A percentile compares a stretch with the other conserved stretches of the same genome.
phyloP scores from a whole-genome alignment of 2,329 filamentous ascomycete species.

The Xylariaceae sp. region DNA sequence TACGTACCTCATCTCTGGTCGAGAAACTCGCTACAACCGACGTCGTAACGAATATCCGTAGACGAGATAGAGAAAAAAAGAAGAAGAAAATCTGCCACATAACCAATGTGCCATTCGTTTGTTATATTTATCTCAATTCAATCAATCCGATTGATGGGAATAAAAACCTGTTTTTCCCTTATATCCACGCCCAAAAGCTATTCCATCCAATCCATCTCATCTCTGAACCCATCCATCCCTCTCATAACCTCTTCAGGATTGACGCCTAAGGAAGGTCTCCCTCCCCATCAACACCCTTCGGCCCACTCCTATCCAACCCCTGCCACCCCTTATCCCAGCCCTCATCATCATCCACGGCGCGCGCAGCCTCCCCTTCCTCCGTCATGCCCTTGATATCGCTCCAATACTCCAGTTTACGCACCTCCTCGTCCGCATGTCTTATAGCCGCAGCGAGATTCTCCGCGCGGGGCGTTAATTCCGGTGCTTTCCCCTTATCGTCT shows the following conservation, averaged over 20 bases:
- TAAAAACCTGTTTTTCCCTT: no score
- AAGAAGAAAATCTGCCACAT: no score
- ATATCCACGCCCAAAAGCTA: no score
- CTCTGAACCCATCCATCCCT: no score
- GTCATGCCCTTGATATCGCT: slow-evolving; percentile 72
- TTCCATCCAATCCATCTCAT: no score
- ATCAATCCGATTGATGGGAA: no score
- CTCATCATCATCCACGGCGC: slow-evolving; percentile 39
- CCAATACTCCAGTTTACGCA: slow-evolving; percentile 80
- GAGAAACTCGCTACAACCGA: no score
- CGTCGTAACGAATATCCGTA: no score
- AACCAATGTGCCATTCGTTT: no score
- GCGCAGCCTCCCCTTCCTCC: slow-evolving; percentile 43
- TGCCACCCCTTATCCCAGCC: slow-evolving; percentile 45
- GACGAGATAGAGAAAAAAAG: no score
- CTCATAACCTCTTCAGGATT: neutral
- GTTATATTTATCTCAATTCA: no score
- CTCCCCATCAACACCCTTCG: slow-evolving; percentile 20
- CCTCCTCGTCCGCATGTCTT: slow-evolving; percentile 71
- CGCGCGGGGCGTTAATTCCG: slow-evolving; percentile 42
- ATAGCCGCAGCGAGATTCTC: slow-evolving; percentile 69
- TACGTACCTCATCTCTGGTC: no score
- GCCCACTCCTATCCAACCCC: slow-evolving; percentile 50
- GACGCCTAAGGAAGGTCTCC: slow-evolving; percentile 9
- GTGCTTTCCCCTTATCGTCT: slow-evolving; percentile 25